These are phyloP conservation scores for Cordyceps pruinosa DNA, from an alignment of 2,329 filamentous ascomycete genomes.

Conservation along the genomic window DNA sequence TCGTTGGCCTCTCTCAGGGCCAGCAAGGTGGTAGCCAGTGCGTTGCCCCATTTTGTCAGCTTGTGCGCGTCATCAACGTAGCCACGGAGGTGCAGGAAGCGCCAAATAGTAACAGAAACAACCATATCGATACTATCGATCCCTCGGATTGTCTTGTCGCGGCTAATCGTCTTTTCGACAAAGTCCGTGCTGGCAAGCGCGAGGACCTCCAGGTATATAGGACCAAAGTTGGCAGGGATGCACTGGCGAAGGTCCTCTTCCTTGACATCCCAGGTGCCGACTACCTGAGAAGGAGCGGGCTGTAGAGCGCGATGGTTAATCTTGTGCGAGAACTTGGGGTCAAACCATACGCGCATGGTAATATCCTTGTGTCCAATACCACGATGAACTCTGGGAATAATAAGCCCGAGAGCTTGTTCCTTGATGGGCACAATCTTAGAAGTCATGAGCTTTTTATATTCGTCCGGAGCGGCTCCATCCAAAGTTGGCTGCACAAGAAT, in stretches of 20 bases:
- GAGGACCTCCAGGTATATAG: conserved; percentile 53
- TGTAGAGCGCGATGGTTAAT: conserved; percentile 53
- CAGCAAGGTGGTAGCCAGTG: conserved; percentile 63
- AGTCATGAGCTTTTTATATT: conserved; percentile 75
- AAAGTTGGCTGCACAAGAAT: conserved; percentile 75
- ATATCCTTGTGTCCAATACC: conserved; percentile 78
- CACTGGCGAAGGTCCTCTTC: conserved; percentile 46
- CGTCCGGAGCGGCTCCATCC: conserved; percentile 70
- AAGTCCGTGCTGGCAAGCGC: conserved; percentile 65
- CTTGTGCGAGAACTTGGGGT: conserved; percentile 58
- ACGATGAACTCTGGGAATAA: conserved; percentile 73
- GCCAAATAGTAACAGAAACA: conserved; percentile 69
- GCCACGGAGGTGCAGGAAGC: conserved; percentile 80
- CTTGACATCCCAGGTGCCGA: conserved; percentile 66
- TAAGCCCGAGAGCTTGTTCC: conserved; percentile 67
- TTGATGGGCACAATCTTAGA: conserved; percentile 67
- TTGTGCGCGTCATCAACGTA: conserved; percentile 76
- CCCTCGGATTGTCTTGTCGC: conserved; percentile 51
- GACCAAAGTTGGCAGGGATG: conserved; percentile 35
- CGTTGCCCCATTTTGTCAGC: conserved; percentile 77
- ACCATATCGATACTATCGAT: conserved; percentile 61
- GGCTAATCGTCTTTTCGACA: conserved; percentile 58
- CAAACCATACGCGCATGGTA: conserved; percentile 77
- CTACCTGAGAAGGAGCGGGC: conserved; percentile 40
- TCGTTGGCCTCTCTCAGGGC: conserved; percentile 49